Conservation (phyloP, 805 yeast genomes). For the Kodamaea neixiangensis region DNA sequence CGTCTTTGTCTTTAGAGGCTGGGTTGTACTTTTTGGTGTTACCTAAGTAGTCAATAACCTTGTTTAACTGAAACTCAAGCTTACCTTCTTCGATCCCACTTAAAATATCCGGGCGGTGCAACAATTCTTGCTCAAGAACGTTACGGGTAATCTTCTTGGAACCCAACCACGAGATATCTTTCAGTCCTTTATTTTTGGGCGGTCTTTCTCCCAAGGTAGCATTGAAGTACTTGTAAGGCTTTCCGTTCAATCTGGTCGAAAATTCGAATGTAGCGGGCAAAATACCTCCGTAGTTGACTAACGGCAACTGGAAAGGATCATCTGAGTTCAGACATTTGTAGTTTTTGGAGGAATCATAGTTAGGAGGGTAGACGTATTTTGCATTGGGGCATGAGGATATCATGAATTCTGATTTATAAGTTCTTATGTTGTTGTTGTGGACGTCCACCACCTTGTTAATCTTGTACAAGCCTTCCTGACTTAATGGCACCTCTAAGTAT, state of each 20-base stretch:
- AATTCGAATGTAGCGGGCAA: conserved; percentile 55
- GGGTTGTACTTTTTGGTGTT: conserved; percentile 37
- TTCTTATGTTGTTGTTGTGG: conserved; percentile 60
- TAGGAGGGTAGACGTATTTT: conserved; percentile 42
- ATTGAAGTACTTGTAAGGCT: conserved; percentile 23
- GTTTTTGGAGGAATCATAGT: conserved; percentile 18
- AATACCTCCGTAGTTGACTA: conserved; percentile 67
- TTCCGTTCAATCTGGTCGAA: conserved; percentile 28
- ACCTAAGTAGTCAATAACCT: conserved; percentile 36
- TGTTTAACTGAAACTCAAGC: conserved; percentile 36
- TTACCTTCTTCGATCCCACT: conserved; percentile 20
- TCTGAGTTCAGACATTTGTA: conserved; percentile 61
- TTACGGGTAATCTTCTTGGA: conserved; percentile 30
- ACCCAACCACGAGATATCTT: conserved; percentile 37
- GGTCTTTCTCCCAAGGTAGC: conserved; percentile 21
- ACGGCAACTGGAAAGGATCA: conserved; percentile 34
- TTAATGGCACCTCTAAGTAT: conserved; percentile 65
- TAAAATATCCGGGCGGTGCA: conserved; percentile 28
- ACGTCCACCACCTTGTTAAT: conserved; percentile 66
- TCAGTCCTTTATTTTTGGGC: conserved; percentile 14
- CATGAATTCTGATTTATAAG: conserved; percentile 60
- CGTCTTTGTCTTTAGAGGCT: conserved; percentile 36
- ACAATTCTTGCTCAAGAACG: conserved; percentile 35
- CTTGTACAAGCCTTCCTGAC: conserved; percentile 75
- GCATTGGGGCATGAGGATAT: conserved; percentile 82